A percentile compares a stretch with the other conserved stretches of the same genome.
Conservation (phyloP, 345 rosid species). For the Gossypium turneri region DNA sequence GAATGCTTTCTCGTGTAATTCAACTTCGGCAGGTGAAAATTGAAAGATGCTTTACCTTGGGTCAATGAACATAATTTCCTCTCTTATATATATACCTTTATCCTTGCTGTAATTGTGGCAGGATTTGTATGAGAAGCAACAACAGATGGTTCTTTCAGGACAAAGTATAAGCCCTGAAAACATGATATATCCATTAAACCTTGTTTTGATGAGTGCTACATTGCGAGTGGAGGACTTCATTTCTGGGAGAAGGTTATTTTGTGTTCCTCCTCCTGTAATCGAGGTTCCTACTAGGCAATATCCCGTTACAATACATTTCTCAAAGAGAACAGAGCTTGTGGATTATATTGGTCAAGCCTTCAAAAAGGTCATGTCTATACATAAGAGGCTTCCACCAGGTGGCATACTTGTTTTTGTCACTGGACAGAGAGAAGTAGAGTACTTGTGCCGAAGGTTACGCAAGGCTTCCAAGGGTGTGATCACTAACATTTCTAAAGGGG, state of each 20-base stretch:
- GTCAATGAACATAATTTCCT: background rate
- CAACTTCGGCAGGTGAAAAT: constrained; percentile 63
- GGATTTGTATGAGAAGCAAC: constrained; percentile 61
- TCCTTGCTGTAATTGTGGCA: constrained; percentile 27
- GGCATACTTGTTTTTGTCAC: constrained; percentile 93
- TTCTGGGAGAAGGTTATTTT: constrained; percentile 65
- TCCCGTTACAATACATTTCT: constrained; percentile 73
- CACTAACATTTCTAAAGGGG: constrained; percentile 24
- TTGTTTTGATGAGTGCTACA: constrained; percentile 93
- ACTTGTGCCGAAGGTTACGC: constrained; percentile 57
- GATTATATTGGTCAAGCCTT: constrained; percentile 89
- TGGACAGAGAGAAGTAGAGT: constrained; percentile 91
- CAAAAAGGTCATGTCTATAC: constrained; percentile 80
- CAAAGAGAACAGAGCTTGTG: constrained; percentile 73
- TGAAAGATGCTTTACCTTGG: background rate
- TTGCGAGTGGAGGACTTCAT: constrained; percentile 74
- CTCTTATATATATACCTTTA: constrained; percentile 9
- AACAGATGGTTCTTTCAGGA: constrained; percentile 49
- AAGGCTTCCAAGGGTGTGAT: constrained; percentile 55
- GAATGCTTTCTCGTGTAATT: constrained; percentile 81
- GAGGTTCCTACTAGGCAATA: constrained; percentile 83
- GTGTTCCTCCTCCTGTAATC: constrained; percentile 60
- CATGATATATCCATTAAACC: constrained; percentile 63
- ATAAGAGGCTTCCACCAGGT: constrained; percentile 79
- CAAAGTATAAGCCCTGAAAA: constrained; percentile 41